phyloP scores from a whole-genome alignment of 2,329 filamentous ascomycete genomes.

The Seiridium cupressi region DNA sequence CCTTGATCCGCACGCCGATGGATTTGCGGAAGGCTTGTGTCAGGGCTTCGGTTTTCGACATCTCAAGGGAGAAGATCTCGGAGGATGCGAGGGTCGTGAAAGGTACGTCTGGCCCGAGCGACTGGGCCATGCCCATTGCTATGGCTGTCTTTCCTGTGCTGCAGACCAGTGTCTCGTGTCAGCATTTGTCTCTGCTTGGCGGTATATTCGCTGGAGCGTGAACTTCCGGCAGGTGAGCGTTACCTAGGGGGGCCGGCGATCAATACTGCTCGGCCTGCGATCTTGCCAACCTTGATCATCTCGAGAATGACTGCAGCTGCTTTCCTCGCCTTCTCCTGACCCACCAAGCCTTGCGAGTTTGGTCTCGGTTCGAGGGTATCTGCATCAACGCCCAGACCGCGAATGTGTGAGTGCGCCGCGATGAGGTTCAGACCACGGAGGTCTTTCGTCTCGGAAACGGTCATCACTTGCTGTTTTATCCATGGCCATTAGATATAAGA shows the following conservation, averaged over 20 bases:
- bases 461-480: slow-evolving; percentile 56
- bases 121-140: slow-evolving; percentile 98
- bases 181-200: background rate
- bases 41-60: slow-evolving; percentile 98
- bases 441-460: slow-evolving; percentile 93
- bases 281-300: slow-evolving; percentile 99
- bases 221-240: slow-evolving; percentile 9
- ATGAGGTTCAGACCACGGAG: slow-evolving; percentile 96
- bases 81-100: slow-evolving; percentile 95
- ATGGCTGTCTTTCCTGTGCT: slow-evolving; percentile 98
- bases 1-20: slow-evolving; percentile 96
- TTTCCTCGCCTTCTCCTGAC: slow-evolving; percentile 94
- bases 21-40: slow-evolving; percentile 99
- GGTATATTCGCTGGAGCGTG: background rate
- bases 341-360: slow-evolving; percentile 88
- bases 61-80: slow-evolving; percentile 97
- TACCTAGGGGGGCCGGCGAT: slow-evolving; percentile 91
- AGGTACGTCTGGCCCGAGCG: slow-evolving; percentile 87
- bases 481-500: no score
- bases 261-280: slow-evolving; percentile 89
- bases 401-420: slow-evolving; percentile 96
- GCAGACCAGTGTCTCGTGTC: background rate
- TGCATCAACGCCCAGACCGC: slow-evolving; percentile 87
- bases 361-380: slow-evolving; percentile 85
- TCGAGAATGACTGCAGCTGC: slow-evolving; percentile 94